These are phyloP conservation scores for Russula brevipes DNA, from an alignment of 768 basidiomycete genomes.

Conservation along the genomic window DNA sequence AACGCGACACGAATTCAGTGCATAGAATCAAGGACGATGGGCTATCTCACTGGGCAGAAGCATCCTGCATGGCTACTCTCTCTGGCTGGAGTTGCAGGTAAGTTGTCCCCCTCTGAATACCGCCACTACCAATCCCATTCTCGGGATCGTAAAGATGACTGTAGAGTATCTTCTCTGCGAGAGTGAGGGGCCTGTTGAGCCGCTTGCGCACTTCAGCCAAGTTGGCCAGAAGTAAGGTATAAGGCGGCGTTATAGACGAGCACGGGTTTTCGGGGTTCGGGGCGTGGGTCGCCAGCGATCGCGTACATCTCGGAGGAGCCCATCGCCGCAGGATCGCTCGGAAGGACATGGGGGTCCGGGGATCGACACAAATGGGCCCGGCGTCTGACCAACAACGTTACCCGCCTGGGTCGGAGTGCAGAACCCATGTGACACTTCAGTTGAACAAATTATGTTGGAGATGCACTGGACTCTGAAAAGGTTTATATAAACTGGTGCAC, in stretches of 20 bases:
- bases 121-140: constrained; percentile 52
- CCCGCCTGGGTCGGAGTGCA: no score
- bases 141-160: constrained; percentile 83
- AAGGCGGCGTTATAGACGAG: constrained; percentile 80
- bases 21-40: neutral
- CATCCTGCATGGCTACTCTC: constrained; percentile 97
- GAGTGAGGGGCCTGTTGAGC: constrained; percentile 73
- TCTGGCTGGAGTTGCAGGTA: constrained; percentile 90
- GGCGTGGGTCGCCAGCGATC: constrained; percentile 39
- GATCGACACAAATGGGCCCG: neutral
- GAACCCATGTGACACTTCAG: no score
- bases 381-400: neutral
- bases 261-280: constrained; percentile 51
- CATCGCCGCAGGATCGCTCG: constrained; percentile 9
- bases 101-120: constrained; percentile 73
- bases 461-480: no score
- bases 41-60: constrained; percentile 72
- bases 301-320: neutral
- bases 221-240: constrained; percentile 61
- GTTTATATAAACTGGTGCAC: no score
- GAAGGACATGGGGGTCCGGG: constrained; percentile 17
- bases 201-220: constrained; percentile 63
- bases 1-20: constrained; percentile 1
- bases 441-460: no score
- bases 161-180: constrained; percentile 98